Base-by-base conservation (phyloP, 805 yeast species). In the Suhomyces emberorum region DNA sequence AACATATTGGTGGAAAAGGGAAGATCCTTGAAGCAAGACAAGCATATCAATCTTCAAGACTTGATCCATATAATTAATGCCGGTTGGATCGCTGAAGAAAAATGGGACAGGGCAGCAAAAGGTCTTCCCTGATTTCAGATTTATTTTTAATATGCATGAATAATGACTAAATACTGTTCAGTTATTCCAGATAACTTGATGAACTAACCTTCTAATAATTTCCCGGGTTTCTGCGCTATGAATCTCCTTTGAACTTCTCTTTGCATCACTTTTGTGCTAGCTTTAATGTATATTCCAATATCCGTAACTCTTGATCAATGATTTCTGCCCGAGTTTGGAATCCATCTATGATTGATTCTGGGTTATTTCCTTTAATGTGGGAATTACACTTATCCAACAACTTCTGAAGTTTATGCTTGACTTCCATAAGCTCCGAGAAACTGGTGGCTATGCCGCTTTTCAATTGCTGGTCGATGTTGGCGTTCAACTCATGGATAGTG, bases 41-140 rank as follows among this genome's bases (percentile, higher is more conserved):
- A 55, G 39, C 85, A 88, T 11, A 67, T 91, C 61, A 87, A 85
- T 57, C 71, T 91, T 49, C 69, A 67, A 39, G 95, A 88, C 55
- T 77, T 84, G 28, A 55, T 88, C 34, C 73, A 74, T 45, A 75
- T 89, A 16, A 73, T 89, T 28, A 79, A 86, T 49, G 76, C 83
- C 3, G 96, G 96, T 14, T 89, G 98, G 98, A 71, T 74, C 11
- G 81, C 79, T 41, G 78, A 78, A 15, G 87, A 81, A 34, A 76
- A 78, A 46, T 89, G 93, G 91, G 82, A 76, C 39, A 61, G 70
- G 24, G 74, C 74, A 3, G 70, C 70, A 4, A 52, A 49, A 21
- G 72, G 72, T 1, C 46, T 65, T 34, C 53, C 69, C 4, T 61
- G 22, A 20, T 20, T 20, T n/a, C n/a, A n/a, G n/a, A n/a, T n/a